These are phyloP conservation scores for Penicillium riverlandense DNA, from an alignment of 495 filamentous ascomycete genomes.

Conservation along the genomic window DNA sequence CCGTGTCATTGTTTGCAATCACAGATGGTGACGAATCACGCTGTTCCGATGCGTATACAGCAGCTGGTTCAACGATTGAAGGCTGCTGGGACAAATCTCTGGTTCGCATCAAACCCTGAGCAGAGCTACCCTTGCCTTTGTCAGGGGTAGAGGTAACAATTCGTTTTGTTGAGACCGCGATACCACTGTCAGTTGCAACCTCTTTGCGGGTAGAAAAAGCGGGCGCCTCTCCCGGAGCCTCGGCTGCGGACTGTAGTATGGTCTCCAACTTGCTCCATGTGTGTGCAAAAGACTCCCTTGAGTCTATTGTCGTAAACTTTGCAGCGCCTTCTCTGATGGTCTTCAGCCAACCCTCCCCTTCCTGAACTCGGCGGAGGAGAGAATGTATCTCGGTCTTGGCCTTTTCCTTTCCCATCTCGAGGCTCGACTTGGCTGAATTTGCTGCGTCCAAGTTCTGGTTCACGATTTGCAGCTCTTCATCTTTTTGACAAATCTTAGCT, in stretches of 20 bases:
- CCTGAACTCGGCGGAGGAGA: slow-evolving; percentile 20
- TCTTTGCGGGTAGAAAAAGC: neutral
- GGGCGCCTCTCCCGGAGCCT: neutral
- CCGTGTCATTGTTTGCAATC: neutral
- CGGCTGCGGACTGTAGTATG: slow-evolving; percentile 3
- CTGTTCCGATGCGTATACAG: neutral
- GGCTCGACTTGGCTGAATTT: slow-evolving; percentile 6
- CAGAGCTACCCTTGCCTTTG: too few species aligned
- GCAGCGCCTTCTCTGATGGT: slow-evolving; percentile 13
- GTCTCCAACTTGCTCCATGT: slow-evolving; percentile 12
- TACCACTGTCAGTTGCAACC: neutral
- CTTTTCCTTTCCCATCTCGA: slow-evolving; percentile 16
- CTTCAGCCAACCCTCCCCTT: slow-evolving; percentile 17
- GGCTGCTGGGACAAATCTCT: slow-evolving; percentile 12
- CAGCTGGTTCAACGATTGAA: slow-evolving; percentile 4
- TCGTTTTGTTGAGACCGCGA: neutral
- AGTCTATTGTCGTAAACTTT: slow-evolving; percentile 1
- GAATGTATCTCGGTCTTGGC: slow-evolving; percentile 17
- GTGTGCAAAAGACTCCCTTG: slow-evolving; percentile 9
- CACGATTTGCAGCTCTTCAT: slow-evolving; percentile 7
- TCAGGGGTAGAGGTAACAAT: too few species aligned
- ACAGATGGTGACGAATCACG: neutral
- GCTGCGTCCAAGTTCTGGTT: slow-evolving; percentile 7
- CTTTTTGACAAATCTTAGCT: slow-evolving; percentile 2
- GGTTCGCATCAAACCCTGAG: slow-evolving; percentile 6